Evolutionary conservation across 768 basidiomycete genomes (phyloP).

Genomic region (Lactarius deliciosus): DNA sequence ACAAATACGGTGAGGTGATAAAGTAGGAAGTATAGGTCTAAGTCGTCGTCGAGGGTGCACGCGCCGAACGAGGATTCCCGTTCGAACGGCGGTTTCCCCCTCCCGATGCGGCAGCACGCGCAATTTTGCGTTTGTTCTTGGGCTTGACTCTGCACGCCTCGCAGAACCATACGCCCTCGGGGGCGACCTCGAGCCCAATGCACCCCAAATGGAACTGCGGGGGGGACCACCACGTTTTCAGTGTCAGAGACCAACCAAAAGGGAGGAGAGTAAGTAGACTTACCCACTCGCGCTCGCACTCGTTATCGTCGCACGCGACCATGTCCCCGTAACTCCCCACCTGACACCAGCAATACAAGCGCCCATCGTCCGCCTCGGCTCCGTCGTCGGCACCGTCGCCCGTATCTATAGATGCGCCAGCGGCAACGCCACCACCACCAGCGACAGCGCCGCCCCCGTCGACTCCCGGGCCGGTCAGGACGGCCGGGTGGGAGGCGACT

Average conservation of each 20-base stretch:
- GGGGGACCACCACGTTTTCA: background rate
- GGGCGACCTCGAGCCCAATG: slow-evolving; percentile 62
- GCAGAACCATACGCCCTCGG: slow-evolving; percentile 77
- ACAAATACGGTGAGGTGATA: background rate
- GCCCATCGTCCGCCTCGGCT: slow-evolving; percentile 56
- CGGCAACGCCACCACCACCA: slow-evolving; percentile 25
- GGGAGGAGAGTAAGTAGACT: slow-evolving; percentile 38
- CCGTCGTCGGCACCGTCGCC: slow-evolving; percentile 51
- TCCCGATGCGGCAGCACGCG: slow-evolving; percentile 43
- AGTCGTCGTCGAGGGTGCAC: slow-evolving; percentile 25
- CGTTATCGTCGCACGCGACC: slow-evolving; percentile 86
- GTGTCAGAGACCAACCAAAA: background rate
- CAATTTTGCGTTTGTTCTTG: slow-evolving; percentile 46
- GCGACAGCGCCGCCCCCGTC: slow-evolving; percentile 36
- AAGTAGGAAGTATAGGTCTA: background rate
- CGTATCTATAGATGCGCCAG: slow-evolving; percentile 52
- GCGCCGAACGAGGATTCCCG: slow-evolving; percentile 25
- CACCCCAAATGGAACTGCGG: slow-evolving; percentile 88
- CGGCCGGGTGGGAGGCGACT: slow-evolving; percentile 37
- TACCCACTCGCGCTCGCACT: slow-evolving; percentile 90
- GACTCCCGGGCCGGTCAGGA: slow-evolving; percentile 39
- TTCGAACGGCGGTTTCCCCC: slow-evolving; percentile 40
- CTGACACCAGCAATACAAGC: slow-evolving; percentile 83
- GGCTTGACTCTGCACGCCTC: slow-evolving; percentile 62
- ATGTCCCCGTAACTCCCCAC: slow-evolving; percentile 88